Conservation (phyloP, 1,284 basidiomycete species). For the Anthracocystis panici-leucophaei region DNA sequence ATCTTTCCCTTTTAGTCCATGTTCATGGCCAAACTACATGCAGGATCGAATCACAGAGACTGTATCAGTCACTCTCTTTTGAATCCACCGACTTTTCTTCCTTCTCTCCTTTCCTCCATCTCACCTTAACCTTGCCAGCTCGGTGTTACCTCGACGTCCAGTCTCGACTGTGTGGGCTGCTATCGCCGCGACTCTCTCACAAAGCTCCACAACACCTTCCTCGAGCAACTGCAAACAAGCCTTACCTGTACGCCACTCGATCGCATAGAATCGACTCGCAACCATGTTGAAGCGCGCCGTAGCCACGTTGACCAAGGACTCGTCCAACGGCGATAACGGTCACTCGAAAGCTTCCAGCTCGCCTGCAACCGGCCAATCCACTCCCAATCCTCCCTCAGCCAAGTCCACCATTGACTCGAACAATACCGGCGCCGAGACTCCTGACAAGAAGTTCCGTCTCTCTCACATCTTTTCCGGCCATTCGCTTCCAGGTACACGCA, state of each 20-base stretch:
- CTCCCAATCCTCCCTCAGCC: slow-evolving; percentile 26
- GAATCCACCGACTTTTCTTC: neutral
- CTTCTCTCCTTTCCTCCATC: neutral
- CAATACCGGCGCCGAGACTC: slow-evolving; percentile 10
- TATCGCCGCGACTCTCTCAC: slow-evolving; percentile 11
- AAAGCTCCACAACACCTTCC: neutral
- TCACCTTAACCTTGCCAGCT: neutral
- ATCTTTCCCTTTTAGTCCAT: too few relatives aligned
- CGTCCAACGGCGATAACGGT: slow-evolving; percentile 26
- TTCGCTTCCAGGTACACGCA: slow-evolving; percentile 22
- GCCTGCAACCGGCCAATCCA: slow-evolving; percentile 16
- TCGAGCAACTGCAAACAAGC: neutral
- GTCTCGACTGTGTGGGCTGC: slow-evolving; percentile 54
- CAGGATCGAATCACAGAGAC: too few relatives aligned
- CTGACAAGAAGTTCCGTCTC: slow-evolving; percentile 49
- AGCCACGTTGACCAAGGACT: slow-evolving; percentile 33
- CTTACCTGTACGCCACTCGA: neutral
- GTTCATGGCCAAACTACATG: too few relatives aligned
- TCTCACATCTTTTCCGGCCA: slow-evolving; percentile 50
- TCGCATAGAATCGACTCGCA: neutral
- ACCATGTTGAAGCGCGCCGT: slow-evolving; percentile 49
- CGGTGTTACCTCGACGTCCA: slow-evolving; percentile 46
- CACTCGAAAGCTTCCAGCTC: slow-evolving; percentile 15
- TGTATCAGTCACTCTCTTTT: too few relatives aligned
- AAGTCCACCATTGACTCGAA: slow-evolving; percentile 38